A percentile compares a stretch with the other conserved stretches of the same genome.
Evolutionary conservation across 345 rosid genomes (phyloP).

Genomic region (Erodium maritimum): DNA sequence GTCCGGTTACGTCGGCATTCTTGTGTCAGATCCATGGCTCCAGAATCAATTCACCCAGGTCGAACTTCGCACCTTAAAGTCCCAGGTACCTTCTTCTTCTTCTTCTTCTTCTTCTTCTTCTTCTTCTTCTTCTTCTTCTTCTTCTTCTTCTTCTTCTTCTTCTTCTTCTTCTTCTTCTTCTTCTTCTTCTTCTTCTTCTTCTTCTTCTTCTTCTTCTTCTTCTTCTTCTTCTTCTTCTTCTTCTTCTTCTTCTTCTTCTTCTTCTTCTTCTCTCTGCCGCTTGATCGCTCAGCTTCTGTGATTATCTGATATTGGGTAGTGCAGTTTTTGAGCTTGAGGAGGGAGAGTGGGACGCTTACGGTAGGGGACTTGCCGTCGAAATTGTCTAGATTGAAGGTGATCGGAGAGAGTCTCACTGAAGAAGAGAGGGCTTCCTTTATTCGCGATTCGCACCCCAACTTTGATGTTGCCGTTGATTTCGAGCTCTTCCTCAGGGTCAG

Average conservation of each 20-base stretch:
- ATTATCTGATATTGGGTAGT: background rate
- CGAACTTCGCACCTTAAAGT: conserved; percentile 90
- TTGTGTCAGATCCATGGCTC: conserved; percentile 92
- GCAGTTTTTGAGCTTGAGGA: conserved; percentile 80
- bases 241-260: background rate
- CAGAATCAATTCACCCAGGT: conserved; percentile 99
- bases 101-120: background rate
- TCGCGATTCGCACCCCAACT: conserved; percentile 48
- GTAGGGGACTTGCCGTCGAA: conserved; percentile 69
- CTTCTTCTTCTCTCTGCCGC: background rate
- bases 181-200: background rate
- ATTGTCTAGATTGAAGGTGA: conserved; percentile 70
- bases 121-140: no score
- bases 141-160: no score
- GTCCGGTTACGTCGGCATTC: conserved; percentile 82
- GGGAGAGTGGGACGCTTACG: conserved; percentile 85
- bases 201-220: background rate
- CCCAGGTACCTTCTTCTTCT: conserved; percentile 40
- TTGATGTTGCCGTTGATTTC: conserved; percentile 77
- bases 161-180: background rate
- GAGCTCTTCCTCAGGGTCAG: conserved; percentile 84
- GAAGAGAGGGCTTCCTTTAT: conserved; percentile 63
- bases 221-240: background rate
- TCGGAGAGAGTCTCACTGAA: conserved; percentile 67
- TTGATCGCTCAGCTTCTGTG: background rate